Base-by-base conservation (phyloP, 257 asterid species). In the Solanum microdontum region DNA sequence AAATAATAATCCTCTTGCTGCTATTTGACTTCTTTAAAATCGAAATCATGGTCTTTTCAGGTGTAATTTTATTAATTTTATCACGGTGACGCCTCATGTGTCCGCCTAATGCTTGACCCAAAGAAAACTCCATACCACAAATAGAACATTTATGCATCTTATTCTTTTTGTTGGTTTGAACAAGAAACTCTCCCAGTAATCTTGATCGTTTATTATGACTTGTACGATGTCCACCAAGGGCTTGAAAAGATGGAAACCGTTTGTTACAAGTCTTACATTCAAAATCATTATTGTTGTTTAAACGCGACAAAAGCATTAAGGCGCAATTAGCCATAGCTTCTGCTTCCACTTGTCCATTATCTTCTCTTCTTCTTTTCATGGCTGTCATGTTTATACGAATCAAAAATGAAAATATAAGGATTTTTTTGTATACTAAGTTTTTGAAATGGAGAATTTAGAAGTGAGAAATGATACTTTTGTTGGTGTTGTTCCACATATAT, bases 191-290 rank as follows among this genome's bases (percentile, higher is more conserved):
- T 1, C 60, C 36, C 7, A 23, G 40, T 72, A 48, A 9, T 10
- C 21, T 85, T 43, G 68, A 10, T 7, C 87, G 60, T 83, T 87
- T 87, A 55, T 75, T 77, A 55, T 87, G 88, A 68, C 88, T 87
- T n/a, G 88, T 7, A n/a, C 85, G 64, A 23, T 87, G 88, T 6
- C 88, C 86, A 3, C 88, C 88, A 4, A 77, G 79, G 0, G 86
- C 88, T 45, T 87, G 88, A 13, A 87, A 87, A 11, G 88, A 58
- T 2, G 84, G 14, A 6, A 87, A 87, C 3, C 55, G 33, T 66
- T 79, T 58, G 8, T 33, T 15, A 30, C 88, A 87, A 28, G 69
- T 87, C 68, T 77, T 87, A 79, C 88, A 87, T 83, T 77, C 79
- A n/a, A 86, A 86, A 9, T 40, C 14, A 11, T 83, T 66, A 14